phyloP scores from a whole-genome alignment of 805 yeast species.

The Starmerella ratchasimensis region DNA sequence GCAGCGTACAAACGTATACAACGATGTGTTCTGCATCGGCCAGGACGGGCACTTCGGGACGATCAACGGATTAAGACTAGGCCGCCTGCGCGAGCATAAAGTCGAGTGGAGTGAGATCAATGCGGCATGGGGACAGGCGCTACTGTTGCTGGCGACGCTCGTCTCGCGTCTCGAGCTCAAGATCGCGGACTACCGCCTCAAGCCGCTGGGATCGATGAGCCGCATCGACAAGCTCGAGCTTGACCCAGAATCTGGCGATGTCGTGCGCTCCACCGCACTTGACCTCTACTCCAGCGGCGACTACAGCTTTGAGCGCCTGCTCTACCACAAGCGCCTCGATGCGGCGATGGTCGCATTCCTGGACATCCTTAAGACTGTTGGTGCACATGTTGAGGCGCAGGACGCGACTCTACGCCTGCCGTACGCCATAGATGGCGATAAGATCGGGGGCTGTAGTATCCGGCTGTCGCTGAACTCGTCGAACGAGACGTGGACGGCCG shows the following conservation, averaged over 20 bases:
- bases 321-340: conserved; percentile 66
- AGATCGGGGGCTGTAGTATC: conserved; percentile 67
- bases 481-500: conserved; percentile 77
- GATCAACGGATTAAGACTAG: conserved; percentile 75
- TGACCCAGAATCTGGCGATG: conserved; percentile 29
- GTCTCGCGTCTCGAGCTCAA: conserved; percentile 41
- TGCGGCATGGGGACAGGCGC: conserved; percentile 79
- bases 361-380: conserved; percentile 44
- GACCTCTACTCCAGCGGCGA: conserved; percentile 59
- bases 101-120: conserved; percentile 87
- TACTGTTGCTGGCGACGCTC: conserved; percentile 54
- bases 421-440: conserved; percentile 53
- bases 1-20: conserved; percentile 66
- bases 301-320: conserved; percentile 52
- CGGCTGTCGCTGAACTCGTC: conserved; percentile 47
- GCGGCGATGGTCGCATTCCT: conserved; percentile 67
- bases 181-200: conserved; percentile 45
- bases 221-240: conserved; percentile 45
- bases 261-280: conserved; percentile 29
- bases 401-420: conserved; percentile 54
- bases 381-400: conserved; percentile 29
- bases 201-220: conserved; percentile 78
- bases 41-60: conserved; percentile 77
- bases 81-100: conserved; percentile 42
- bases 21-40: conserved; percentile 69